Evolutionary conservation across 805 yeast genomes (phyloP), one percentile per base, ranked within the genome.

Genomic region (Pichia cephalocereana): DNA sequence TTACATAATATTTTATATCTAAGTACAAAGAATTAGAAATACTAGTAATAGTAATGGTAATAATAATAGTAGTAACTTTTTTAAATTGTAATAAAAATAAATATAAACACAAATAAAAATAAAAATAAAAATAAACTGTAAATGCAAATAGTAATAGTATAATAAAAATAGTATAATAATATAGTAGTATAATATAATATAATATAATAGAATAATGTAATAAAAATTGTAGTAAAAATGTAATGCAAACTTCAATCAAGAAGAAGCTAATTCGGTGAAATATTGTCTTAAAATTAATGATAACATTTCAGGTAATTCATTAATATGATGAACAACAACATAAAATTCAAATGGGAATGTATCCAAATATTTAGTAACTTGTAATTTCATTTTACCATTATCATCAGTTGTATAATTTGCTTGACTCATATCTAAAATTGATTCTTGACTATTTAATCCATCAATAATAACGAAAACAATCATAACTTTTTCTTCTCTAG

Each of bases 331-430:
- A 27, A 93, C 97, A 55, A 95, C 91, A 50, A 91, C 96, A 62
- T 91, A 93, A 63, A 85, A 93, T 62, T 93, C 98, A 67, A 93
- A 93, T 57, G 99, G 98, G 82, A 93, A 93, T 30, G 86, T 77
- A 57, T 91, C 96, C 64, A 93, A 75, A 60, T 93, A 93, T 57
- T 82, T 86, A 51, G 80, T 82, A 50, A 93, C 93, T 61, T 83
- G 75, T 53, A 95, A 70, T 41, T 77, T 76, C 79, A 80, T 74
- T 49, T 75, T 76, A 3, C 97, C 97, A 45, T 71, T 69, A 14
- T 67, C 71, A 61, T 83, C 91, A 4, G 82, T 72, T n/a, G 74
- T 76, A 59, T 90, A 93, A 51, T 75, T 80, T 30, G 90, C 99
- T 69, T 91, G 97, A 46, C 82, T 84, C 96, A 93, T 89, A 54